Conservation (phyloP, 2,329 filamentous ascomycete genomes). For the Phaeoacremonium minimum region DNA sequence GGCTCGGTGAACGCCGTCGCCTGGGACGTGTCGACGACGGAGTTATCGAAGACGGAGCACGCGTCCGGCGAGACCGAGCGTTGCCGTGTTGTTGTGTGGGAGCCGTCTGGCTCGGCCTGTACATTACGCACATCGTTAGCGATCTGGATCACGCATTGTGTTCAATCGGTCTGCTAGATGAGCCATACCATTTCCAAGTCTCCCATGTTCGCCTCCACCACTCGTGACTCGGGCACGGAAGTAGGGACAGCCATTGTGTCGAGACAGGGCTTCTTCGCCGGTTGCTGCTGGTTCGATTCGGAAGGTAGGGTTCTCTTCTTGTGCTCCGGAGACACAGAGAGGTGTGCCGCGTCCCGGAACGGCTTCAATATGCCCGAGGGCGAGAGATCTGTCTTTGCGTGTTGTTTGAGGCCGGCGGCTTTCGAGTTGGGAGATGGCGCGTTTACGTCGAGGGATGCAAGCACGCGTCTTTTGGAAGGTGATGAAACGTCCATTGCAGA, state of each 20-base stretch:
- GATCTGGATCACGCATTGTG: too few relatives aligned
- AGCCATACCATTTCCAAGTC: background rate
- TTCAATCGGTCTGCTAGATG: background rate
- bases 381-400: background rate
- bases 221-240: slow-evolving; percentile 1
- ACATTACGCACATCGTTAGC: too few relatives aligned
- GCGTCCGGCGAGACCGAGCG: slow-evolving; percentile 31
- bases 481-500: slow-evolving; percentile 23
- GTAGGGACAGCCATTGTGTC: too few relatives aligned
- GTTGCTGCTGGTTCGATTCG: slow-evolving; percentile 17
- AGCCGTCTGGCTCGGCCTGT: slow-evolving; percentile 8
- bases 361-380: slow-evolving; percentile 5
- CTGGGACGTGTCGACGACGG: slow-evolving; percentile 41
- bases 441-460: slow-evolving; percentile 42
- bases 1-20: slow-evolving; percentile 46
- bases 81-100: slow-evolving; percentile 6
- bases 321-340: slow-evolving; percentile 5
- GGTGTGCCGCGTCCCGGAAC: background rate
- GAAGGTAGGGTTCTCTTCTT: slow-evolving; percentile 20
- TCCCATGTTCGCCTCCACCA: background rate
- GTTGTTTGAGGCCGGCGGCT: slow-evolving; percentile 1
- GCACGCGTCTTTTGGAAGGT: slow-evolving; percentile 43
- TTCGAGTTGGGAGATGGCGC: slow-evolving; percentile 7
- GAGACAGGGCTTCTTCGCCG: slow-evolving; percentile 27
- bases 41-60: slow-evolving; percentile 47